These are phyloP conservation scores for Uronychia binucleata DNA, from an alignment of 73 alveolate species.

Conservation along the genomic window DNA sequence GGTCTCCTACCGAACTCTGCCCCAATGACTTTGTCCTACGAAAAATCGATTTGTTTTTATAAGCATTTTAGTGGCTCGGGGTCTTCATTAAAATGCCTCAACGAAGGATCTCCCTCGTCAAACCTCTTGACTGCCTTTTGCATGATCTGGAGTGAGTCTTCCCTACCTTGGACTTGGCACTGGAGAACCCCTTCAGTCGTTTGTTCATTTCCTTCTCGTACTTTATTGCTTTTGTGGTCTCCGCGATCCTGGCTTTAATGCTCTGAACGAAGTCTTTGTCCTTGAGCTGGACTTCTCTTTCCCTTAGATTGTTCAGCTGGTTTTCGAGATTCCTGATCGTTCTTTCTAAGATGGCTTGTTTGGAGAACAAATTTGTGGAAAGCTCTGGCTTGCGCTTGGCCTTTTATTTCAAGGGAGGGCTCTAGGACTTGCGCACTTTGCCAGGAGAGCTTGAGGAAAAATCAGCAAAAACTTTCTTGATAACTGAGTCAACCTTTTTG, in stretches of 20 bases:
- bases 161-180: not conserved
- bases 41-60: not conserved
- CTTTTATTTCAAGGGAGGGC: not conserved
- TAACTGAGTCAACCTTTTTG: not conserved
- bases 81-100: not conserved
- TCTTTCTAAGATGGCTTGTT: not conserved
- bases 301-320: not conserved
- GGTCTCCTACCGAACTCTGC: not conserved
- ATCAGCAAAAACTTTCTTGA: not conserved
- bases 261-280: not conserved
- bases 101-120: not conserved
- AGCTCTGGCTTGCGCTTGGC: not conserved
- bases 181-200: not conserved
- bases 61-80: not conserved
- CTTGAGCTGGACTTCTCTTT: not conserved
- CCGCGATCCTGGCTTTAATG: not conserved
- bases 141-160: not conserved
- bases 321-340: not conserved
- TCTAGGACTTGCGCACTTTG: not conserved
- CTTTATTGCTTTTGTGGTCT: too few relatives aligned
- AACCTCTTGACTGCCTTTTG: not conserved
- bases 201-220: not conserved
- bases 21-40: not conserved
- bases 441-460: not conserved
- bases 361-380: not conserved